phyloP scores from a whole-genome alignment of 1,139 yeast species.

The Suhomyces coccinellae region DNA sequence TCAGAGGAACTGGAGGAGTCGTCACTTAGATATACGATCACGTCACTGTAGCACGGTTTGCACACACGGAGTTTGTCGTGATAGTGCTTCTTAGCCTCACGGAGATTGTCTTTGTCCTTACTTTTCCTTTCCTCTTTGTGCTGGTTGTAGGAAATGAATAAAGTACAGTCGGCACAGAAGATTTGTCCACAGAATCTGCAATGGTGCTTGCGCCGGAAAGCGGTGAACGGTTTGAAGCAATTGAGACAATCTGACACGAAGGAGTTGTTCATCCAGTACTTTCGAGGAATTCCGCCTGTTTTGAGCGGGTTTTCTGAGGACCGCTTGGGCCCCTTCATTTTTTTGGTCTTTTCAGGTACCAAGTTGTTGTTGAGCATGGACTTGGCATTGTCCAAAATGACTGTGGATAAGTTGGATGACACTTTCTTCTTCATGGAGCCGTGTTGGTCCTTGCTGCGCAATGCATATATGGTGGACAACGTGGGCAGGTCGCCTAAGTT shows the following conservation, averaged over 20 bases:
- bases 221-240: slow-evolving; percentile 71
- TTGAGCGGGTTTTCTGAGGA: slow-evolving; percentile 49
- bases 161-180: slow-evolving; percentile 85
- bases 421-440: slow-evolving; percentile 26
- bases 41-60: slow-evolving; percentile 72
- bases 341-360: slow-evolving; percentile 18
- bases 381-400: slow-evolving; percentile 43
- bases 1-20: slow-evolving; percentile 41
- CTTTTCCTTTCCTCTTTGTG: slow-evolving; percentile 48
- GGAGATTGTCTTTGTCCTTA: slow-evolving; percentile 8
- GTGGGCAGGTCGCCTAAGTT: slow-evolving; percentile 29
- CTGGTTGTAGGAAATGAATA: slow-evolving; percentile 71
- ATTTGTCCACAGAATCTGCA: slow-evolving; percentile 96
- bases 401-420: slow-evolving; percentile 34
- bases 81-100: slow-evolving; percentile 28
- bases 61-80: slow-evolving; percentile 79
- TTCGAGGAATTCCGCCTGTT: slow-evolving; percentile 56
- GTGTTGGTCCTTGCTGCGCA: slow-evolving; percentile 25
- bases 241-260: slow-evolving; percentile 79
- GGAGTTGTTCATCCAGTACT: slow-evolving; percentile 92
- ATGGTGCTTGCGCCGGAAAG: slow-evolving; percentile 88
- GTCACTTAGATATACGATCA: slow-evolving; percentile 64
- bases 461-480: slow-evolving; percentile 44
- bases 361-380: slow-evolving; percentile 35
- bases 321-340: slow-evolving; percentile 32